Percentiles rank a stretch among this genome's conserved stretches.
Evolutionary conservation across 2,329 filamentous ascomycete genomes (phyloP).

Genomic region (Shiraia bambusicola): DNA sequence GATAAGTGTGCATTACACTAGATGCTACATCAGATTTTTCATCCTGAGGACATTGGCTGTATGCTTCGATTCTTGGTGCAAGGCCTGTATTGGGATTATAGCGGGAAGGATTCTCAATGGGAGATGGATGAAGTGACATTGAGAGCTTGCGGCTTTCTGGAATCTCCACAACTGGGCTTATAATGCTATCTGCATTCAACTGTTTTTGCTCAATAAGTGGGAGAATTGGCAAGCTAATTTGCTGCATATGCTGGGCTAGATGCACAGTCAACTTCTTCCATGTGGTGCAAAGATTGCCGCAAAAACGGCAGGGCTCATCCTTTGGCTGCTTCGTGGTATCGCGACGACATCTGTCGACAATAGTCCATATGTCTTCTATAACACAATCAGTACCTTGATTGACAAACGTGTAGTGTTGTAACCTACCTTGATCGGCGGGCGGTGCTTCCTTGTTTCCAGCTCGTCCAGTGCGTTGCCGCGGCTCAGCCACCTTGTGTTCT

Average conservation of each 20-base stretch:
- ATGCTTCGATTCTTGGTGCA: conserved; percentile 37
- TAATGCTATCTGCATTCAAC: conserved; percentile 41
- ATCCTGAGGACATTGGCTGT: conserved; percentile 29
- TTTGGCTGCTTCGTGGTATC: conserved; percentile 66
- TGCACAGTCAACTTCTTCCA: conserved; percentile 97
- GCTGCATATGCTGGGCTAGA: conserved; percentile 90
- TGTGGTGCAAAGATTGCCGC: conserved; percentile 73
- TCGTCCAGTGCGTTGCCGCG: conserved; percentile 68
- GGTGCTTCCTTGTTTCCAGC: conserved; percentile 42
- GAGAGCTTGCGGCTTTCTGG: conserved; percentile 39
- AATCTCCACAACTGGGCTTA: conserved; percentile 42
- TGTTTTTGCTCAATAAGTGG: conserved; percentile 44
- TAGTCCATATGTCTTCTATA: conserved; percentile 68
- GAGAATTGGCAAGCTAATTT: conserved; percentile 80
- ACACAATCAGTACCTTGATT: conserved; percentile 12
- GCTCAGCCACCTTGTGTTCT: conserved; percentile 84
- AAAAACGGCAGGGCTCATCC: conserved; percentile 85
- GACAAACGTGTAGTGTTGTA: conserved; percentile 2
- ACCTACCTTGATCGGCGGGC: conserved; percentile 29
- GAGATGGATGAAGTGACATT: conserved; percentile 28
- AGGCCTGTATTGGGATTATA: conserved; percentile 34
- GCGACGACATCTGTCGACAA: conserved; percentile 75
- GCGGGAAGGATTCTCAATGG: conserved; percentile 34
- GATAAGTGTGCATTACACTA: conserved; percentile 42
- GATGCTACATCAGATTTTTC: conserved; percentile 21